Conservation (phyloP, 1,139 yeast genomes). For the Magnusiomyces suaveolens region DNA sequence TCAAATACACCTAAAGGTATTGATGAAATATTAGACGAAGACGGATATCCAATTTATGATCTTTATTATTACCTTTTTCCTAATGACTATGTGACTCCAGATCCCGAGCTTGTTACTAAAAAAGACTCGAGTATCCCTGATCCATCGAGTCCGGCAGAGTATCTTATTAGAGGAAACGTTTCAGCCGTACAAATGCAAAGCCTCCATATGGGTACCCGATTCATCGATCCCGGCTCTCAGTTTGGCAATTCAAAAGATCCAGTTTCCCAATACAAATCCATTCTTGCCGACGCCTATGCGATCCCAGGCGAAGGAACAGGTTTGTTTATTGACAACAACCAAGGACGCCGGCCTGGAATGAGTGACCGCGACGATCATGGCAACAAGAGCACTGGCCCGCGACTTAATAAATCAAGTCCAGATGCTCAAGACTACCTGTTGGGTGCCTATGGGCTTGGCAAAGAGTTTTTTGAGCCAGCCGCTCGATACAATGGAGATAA, state of each 20-base stretch:
- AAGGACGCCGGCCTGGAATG: not conserved
- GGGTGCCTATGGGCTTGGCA: conserved; percentile 1
- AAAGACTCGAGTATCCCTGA: not conserved
- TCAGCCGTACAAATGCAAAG: not conserved
- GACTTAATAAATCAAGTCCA: not conserved
- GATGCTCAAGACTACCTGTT: not conserved
- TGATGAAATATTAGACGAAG: not conserved
- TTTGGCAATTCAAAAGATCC: not conserved
- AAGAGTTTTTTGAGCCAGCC: not conserved
- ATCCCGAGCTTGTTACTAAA: not conserved
- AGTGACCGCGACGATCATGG: not conserved
- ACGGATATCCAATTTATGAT: not conserved
- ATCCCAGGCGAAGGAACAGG: not conserved
- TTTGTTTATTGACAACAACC: not conserved
- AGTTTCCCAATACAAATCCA: not conserved
- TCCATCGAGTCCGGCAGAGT: not conserved
- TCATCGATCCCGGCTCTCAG: not conserved
- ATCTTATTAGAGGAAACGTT: not conserved
- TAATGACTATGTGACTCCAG: not conserved
- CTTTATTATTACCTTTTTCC: not conserved
- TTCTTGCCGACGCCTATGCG: not conserved
- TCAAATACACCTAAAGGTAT: not conserved
- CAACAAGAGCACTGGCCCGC: not conserved
- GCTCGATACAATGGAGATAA: not conserved
- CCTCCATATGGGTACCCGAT: not conserved